Evolutionary conservation across 305 asterid genomes (phyloP), one percentile per base, ranked within the genome.

Genomic region (Striga hermonthica): DNA sequence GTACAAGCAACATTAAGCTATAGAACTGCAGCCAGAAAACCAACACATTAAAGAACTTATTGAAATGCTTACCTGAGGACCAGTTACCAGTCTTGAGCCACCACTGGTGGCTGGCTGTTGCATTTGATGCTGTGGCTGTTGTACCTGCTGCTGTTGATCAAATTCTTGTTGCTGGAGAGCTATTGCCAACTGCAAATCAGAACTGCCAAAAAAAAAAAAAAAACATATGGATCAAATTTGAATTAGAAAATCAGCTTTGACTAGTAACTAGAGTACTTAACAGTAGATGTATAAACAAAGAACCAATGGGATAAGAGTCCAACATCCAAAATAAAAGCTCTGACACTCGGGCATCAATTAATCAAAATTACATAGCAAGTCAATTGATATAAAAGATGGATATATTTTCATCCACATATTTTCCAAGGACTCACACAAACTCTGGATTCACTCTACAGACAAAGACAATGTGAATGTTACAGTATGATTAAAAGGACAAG

Each of bases 101-200:
- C 76, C 79, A 67, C 66, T 74, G 57, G 54, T 53, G 50, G 82
- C 72, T 60, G 84, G 80, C 65, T 72, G 91, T 62, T 74, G 88
- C 52, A 66, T 40, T 70, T 66, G 72, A 75, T 56, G 84, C 71
- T 75, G 88, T 7, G 74, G 81, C 66, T 60, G 89, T 72, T 81
- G 88, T 71, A 86, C 87, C 54, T 76, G 85, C 70, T 84, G 92
- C 65, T 80, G 90, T 40, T 89, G 89, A 61, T 90, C 99, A 70
- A 84, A 90, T 64, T 93, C 99, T 76, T 88, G 92, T 69, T 90
- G 97, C 73, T 93, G 99, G 79, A 93, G 99, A 69, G 94, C 99
- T 67, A 90, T 75, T 10, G 99, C 99, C 76, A 93, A 74, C 65
- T 93, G 96, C 80, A 85, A 74, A 81, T 93, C 97, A 49, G 95